These are phyloP conservation scores for Colletotrichum australisinense DNA, from an alignment of 2,329 filamentous ascomycete species.

Conservation along the genomic window DNA sequence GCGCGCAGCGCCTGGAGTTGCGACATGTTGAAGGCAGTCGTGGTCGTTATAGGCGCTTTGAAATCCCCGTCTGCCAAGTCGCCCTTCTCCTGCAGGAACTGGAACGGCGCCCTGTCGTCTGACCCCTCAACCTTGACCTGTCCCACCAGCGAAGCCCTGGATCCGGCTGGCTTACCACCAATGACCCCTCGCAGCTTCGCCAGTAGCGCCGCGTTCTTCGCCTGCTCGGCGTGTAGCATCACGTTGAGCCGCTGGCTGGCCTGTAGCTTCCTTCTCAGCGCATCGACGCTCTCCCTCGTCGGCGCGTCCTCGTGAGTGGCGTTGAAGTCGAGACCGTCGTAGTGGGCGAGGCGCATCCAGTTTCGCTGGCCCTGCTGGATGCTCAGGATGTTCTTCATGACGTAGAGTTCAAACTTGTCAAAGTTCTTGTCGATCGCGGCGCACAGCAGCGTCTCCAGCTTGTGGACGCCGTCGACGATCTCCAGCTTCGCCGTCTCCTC, in stretches of 20 bases:
- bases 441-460: slow-evolving; percentile 85
- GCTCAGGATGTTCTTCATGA: slow-evolving; percentile 85
- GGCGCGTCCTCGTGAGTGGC: slow-evolving; percentile 36
- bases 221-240: slow-evolving; percentile 75
- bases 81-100: slow-evolving; percentile 68
- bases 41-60: slow-evolving; percentile 72
- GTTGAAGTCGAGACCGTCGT: slow-evolving; percentile 73
- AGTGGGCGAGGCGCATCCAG: slow-evolving; percentile 87
- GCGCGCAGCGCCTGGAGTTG: slow-evolving; percentile 84
- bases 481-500: slow-evolving; percentile 66
- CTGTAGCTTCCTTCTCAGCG: slow-evolving; percentile 78
- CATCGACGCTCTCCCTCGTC: slow-evolving; percentile 75
- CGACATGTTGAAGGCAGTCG: slow-evolving; percentile 81
- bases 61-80: slow-evolving; percentile 63
- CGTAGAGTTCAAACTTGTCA: slow-evolving; percentile 89
- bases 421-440: slow-evolving; percentile 87
- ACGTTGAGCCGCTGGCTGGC: slow-evolving; percentile 83
- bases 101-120: slow-evolving; percentile 52
- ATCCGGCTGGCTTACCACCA: slow-evolving; percentile 43
- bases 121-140: slow-evolving; percentile 40
- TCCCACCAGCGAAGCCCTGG: slow-evolving; percentile 32
- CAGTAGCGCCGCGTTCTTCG: slow-evolving; percentile 79
- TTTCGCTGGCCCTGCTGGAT: slow-evolving; percentile 76
- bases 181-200: slow-evolving; percentile 65
- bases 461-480: slow-evolving; percentile 89